A percentile compares a stretch with the other conserved stretches of the same genome.
phyloP scores from a whole-genome alignment of 2,329 filamentous ascomycete genomes.

The Diaporthe vaccinii region DNA sequence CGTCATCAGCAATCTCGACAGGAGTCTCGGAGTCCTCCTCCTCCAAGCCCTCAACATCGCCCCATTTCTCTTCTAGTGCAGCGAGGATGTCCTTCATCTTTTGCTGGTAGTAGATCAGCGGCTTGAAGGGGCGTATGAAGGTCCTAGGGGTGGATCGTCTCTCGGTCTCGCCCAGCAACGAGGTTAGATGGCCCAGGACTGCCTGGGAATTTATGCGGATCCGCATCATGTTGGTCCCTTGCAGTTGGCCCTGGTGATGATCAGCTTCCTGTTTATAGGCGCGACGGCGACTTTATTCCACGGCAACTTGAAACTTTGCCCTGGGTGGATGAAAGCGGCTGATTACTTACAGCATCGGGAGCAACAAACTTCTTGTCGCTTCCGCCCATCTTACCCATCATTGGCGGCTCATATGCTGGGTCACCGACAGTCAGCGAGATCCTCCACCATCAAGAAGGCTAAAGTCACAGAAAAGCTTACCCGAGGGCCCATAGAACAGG shows the following conservation, averaged over 20 bases:
- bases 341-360: slow-evolving; percentile 13
- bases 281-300: background rate
- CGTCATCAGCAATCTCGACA: background rate
- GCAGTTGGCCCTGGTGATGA: slow-evolving; percentile 8
- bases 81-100: slow-evolving; percentile 16
- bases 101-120: slow-evolving; percentile 15
- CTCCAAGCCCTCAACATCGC: slow-evolving; percentile 22
- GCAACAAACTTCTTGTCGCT: slow-evolving; percentile 16
- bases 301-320: background rate
- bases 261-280: background rate
- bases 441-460: background rate
- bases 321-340: background rate
- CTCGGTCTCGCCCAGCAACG: slow-evolving; percentile 19
- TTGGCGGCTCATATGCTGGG: background rate
- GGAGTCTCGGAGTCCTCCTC: slow-evolving; percentile 47
- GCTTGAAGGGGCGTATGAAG: slow-evolving; percentile 21
- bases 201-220: slow-evolving; percentile 20
- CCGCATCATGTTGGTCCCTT: slow-evolving; percentile 22
- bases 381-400: slow-evolving; percentile 2
- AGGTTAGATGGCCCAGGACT: slow-evolving; percentile 9
- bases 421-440: background rate
- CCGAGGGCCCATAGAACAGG: background rate
- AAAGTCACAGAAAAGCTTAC: background rate
- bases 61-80: slow-evolving; percentile 15
- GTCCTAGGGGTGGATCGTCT: slow-evolving; percentile 19